Evolutionary conservation across 2,329 filamentous ascomycete species (phyloP).

Genomic region (Cyclaneusma minus): DNA sequence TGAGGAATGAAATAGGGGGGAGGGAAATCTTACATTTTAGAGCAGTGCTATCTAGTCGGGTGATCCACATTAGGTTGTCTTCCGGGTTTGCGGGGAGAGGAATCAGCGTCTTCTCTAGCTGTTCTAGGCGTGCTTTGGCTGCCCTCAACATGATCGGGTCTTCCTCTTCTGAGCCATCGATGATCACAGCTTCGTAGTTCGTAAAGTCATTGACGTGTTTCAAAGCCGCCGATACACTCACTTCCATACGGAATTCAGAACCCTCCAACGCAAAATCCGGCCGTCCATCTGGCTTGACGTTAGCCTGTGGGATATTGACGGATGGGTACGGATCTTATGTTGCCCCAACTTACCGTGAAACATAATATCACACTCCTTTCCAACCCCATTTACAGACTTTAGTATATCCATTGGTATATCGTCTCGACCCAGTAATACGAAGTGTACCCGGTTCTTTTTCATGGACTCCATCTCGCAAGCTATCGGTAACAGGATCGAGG

Average conservation of each 20-base stretch:
- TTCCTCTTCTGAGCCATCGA: slow-evolving; percentile 53
- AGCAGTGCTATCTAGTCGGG: slow-evolving; percentile 58
- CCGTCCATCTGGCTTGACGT: slow-evolving; percentile 45
- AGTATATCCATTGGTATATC: slow-evolving; percentile 55
- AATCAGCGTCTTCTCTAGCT: slow-evolving; percentile 47
- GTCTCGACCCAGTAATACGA: slow-evolving; percentile 61
- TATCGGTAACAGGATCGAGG: slow-evolving; percentile 58
- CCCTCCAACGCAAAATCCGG: slow-evolving; percentile 59
- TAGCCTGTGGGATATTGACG: not conserved
- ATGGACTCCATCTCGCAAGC: slow-evolving; percentile 72
- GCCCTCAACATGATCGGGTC: slow-evolving; percentile 51
- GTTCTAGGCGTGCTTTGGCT: slow-evolving; percentile 36
- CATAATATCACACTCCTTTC: slow-evolving; percentile 48
- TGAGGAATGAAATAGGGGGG: slow-evolving; percentile 1
- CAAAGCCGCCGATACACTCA: slow-evolving; percentile 48
- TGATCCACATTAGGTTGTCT: slow-evolving; percentile 59
- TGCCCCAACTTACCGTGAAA: slow-evolving; percentile 39
- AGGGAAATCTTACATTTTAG: slow-evolving; percentile 37
- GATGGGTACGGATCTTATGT: slow-evolving; percentile 14
- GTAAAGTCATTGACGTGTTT: slow-evolving; percentile 60
- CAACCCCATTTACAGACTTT: slow-evolving; percentile 65
- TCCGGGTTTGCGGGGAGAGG: slow-evolving; percentile 51
- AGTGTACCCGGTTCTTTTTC: slow-evolving; percentile 62
- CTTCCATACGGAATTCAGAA: slow-evolving; percentile 51
- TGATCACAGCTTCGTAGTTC: slow-evolving; percentile 60